A percentile compares a stretch with the other conserved stretches of the same genome.
phyloP scores from a whole-genome alignment of 1,284 basidiomycete genomes.

The Golubevia pallescens region DNA sequence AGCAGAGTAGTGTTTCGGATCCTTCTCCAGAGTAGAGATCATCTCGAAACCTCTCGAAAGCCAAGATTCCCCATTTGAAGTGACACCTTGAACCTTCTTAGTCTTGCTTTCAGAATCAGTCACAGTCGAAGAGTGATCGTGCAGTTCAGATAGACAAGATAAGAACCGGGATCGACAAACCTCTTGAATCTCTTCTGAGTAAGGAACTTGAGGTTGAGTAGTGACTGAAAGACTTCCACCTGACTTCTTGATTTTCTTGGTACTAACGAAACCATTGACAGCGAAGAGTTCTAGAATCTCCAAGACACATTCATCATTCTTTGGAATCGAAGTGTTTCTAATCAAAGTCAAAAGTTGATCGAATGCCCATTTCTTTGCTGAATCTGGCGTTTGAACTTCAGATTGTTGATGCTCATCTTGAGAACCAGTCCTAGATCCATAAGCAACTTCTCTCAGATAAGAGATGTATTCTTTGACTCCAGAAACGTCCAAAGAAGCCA shows the following conservation, averaged over 20 bases:
- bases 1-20: slow-evolving; percentile 74
- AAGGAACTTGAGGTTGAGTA: slow-evolving; percentile 71
- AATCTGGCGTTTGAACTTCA: slow-evolving; percentile 21
- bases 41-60: slow-evolving; percentile 73
- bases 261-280: slow-evolving; percentile 79
- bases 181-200: slow-evolving; percentile 75
- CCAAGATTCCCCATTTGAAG: slow-evolving; percentile 81
- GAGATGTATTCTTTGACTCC: slow-evolving; percentile 81
- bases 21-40: slow-evolving; percentile 72
- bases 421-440: slow-evolving; percentile 66
- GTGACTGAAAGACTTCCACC: slow-evolving; percentile 69
- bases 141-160: slow-evolving; percentile 77
- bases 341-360: slow-evolving; percentile 83
- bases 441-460: slow-evolving; percentile 73
- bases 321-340: slow-evolving; percentile 80
- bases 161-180: slow-evolving; percentile 76
- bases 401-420: slow-evolving; percentile 9
- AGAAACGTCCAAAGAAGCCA: slow-evolving; percentile 76
- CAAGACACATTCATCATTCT: slow-evolving; percentile 78
- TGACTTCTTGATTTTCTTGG: slow-evolving; percentile 77
- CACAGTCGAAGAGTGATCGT: slow-evolving; percentile 68
- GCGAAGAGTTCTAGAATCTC: slow-evolving; percentile 80
- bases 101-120: slow-evolving; percentile 66
- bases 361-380: slow-evolving; percentile 74
- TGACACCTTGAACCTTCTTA: slow-evolving; percentile 71